These are phyloP conservation scores for Thalassiosira pacifica DNA, from an alignment of 352 stramenopile genomes.

Conservation along the genomic window DNA sequence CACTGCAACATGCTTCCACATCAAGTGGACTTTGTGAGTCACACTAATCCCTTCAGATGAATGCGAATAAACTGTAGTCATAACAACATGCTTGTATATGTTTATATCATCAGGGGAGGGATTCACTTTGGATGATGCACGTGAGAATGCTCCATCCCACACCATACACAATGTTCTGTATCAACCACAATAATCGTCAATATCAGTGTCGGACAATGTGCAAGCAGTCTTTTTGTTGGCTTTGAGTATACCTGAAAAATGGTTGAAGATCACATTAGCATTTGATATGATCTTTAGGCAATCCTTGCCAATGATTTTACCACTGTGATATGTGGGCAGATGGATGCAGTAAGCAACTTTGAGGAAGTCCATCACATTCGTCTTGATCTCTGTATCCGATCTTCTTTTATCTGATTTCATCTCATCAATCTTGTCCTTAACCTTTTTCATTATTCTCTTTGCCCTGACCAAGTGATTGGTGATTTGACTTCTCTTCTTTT, in stretches of 20 bases:
- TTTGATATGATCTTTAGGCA: neutral
- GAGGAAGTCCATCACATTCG: too few species aligned
- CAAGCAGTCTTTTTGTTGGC: neutral
- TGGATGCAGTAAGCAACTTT: too few species aligned
- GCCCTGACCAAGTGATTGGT: too few species aligned
- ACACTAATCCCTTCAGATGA: neutral
- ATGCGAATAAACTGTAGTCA: constrained; percentile 17
- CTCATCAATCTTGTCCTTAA: too few species aligned
- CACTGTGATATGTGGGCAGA: neutral
- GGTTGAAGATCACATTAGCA: neutral
- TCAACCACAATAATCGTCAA: constrained; percentile 26
- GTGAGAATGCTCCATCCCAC: constrained; percentile 52
- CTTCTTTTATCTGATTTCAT: too few species aligned
- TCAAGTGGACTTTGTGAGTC: constrained; percentile 42
- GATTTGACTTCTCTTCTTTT: too few species aligned
- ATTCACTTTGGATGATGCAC: constrained; percentile 14
- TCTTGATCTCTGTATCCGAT: too few species aligned
- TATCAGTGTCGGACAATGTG: neutral
- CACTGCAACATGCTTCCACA: constrained; percentile 20
- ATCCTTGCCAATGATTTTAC: constrained; percentile 10
- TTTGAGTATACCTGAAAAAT: constrained; percentile 10
- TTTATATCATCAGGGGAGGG: constrained; percentile 23
- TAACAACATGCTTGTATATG: constrained; percentile 30
- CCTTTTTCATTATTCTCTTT: too few species aligned
- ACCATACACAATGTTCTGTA: constrained; percentile 23